Evolutionary conservation across 192 early-diverging fungal species (phyloP).

Genomic region (Gonapodya prolifera): DNA sequence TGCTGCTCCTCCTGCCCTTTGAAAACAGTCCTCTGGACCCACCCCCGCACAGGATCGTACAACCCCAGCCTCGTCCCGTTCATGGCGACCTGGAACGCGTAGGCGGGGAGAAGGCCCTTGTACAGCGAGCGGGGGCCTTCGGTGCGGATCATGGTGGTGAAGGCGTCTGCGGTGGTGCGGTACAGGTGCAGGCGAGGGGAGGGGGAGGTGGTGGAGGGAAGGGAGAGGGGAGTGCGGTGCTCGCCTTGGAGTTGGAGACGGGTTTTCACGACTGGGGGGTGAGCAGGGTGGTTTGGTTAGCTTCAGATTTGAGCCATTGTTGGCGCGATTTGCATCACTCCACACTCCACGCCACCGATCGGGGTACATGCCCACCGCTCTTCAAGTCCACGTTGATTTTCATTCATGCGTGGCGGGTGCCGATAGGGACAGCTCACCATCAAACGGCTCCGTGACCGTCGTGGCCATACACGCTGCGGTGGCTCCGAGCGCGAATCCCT

Average conservation of each 20-base stretch:
- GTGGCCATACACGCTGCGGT: neutral
- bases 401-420: no score
- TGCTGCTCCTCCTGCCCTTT: constrained; percentile 19
- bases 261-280: constrained; percentile 70
- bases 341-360: no score
- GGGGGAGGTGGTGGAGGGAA: constrained; percentile 17
- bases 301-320: no score
- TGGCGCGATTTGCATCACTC: no score
- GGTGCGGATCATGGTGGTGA: constrained; percentile 51
- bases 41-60: constrained; percentile 66
- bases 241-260: constrained; percentile 91
- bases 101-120: constrained; percentile 69
- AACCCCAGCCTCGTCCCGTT: constrained; percentile 87
- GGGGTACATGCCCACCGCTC: no score
- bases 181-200: constrained; percentile 35
- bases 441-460: neutral
- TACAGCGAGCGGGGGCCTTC: neutral
- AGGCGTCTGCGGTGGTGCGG: constrained; percentile 62
- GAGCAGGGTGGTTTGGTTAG: no score
- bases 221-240: constrained; percentile 25
- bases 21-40: neutral
- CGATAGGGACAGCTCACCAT: neutral
- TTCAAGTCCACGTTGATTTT: no score
- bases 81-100: constrained; percentile 81
- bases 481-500: neutral